Base-by-base conservation (phyloP, 2,329 filamentous ascomycete species). In the Diaporthe caulivora region DNA sequence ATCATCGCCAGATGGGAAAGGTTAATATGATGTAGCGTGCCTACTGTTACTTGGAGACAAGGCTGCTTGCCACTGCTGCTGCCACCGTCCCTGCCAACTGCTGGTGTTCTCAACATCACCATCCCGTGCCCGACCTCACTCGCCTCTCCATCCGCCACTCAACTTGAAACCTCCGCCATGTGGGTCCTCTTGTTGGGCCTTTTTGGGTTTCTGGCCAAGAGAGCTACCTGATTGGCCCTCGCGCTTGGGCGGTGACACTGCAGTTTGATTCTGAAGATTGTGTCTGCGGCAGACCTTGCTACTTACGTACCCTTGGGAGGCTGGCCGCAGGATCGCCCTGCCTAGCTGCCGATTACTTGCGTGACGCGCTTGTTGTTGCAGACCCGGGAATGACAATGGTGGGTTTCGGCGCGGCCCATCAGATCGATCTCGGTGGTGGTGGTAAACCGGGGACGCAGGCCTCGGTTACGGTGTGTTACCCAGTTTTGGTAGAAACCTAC, bases 121-220 rank as follows among this genome's bases (percentile, higher is more conserved):
- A 21, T 15, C 40, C 58, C 40, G n/a, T n/a, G n/a, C n/a, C n/a
- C n/a, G n/a, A n/a, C n/a, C n/a, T n/a, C 26, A 17, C 31, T 15
- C 37, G 26, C 58, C 11, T 40, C n/a, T 62, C 29, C 55, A 26
- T 34, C 26, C 31, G 15, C 11, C 55, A 70, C 54, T 55, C 54
- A 64, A 73, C 37, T 18, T 62, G 65, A 73, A 73, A 73, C 71
- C 47, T 29, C 31, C 18, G 37, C 42, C 54, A 29, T 57, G 54
- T 42, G 55, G 62, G 62, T 67, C 62, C 62, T 40, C n/a, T n/a
- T 53, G 31, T 26, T 67, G 44, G 47, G 37, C 7, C 37, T 40
- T 29, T 51, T 26, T 37, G 18, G 47, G 44, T 4, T 4, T 47
- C 47, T 31, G 47, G 31, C 18, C 62, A 53, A 13, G 47, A 13